These are phyloP conservation scores for Saccharomycopsis malanga DNA, from an alignment of 805 yeast species.

Conservation along the genomic window DNA sequence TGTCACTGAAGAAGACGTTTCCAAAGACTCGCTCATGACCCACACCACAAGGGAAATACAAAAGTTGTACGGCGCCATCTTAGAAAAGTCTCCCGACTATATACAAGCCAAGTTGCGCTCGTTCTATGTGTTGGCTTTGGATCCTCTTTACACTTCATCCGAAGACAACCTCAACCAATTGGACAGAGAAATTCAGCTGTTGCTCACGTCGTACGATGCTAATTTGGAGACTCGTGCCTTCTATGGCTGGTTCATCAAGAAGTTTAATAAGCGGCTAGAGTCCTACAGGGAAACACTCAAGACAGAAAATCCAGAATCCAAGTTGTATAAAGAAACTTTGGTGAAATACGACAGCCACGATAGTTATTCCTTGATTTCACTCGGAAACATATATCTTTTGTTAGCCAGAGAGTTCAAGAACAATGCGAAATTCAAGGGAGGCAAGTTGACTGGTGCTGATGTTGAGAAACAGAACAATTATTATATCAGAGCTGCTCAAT, in stretches of 20 bases:
- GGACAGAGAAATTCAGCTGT: slow-evolving; percentile 44
- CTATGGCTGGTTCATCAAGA: slow-evolving; percentile 79
- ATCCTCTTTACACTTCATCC: slow-evolving; percentile 39
- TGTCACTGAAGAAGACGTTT: slow-evolving; percentile 32
- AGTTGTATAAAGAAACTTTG: slow-evolving; percentile 79
- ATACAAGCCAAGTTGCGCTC: slow-evolving; percentile 69
- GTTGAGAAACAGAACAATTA: slow-evolving; percentile 60
- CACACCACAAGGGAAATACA: slow-evolving; percentile 10
- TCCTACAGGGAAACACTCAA: slow-evolving; percentile 36
- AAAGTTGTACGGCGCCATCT: slow-evolving; percentile 46
- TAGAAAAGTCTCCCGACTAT: slow-evolving; percentile 58
- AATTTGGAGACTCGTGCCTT: slow-evolving; percentile 83
- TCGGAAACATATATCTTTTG: slow-evolving; percentile 79
- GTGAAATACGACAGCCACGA: slow-evolving; percentile 82
- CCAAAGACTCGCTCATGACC: slow-evolving; percentile 5
- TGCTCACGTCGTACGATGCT: slow-evolving; percentile 48
- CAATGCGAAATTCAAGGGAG: slow-evolving; percentile 26
- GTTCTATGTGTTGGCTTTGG: slow-evolving; percentile 39
- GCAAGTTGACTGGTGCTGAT: slow-evolving; percentile 34
- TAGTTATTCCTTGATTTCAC: slow-evolving; percentile 76
- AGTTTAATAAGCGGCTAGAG: slow-evolving; percentile 43
- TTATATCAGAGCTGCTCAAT: slow-evolving; percentile 84
- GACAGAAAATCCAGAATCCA: slow-evolving; percentile 55
- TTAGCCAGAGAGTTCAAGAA: slow-evolving; percentile 72
- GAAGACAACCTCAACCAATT: slow-evolving; percentile 36